A percentile compares a stretch with the other conserved stretches of the same genome.
These are phyloP conservation scores for Amniculicola lignicola DNA, from an alignment of 495 filamentous ascomycete species.

Conservation along the genomic window DNA sequence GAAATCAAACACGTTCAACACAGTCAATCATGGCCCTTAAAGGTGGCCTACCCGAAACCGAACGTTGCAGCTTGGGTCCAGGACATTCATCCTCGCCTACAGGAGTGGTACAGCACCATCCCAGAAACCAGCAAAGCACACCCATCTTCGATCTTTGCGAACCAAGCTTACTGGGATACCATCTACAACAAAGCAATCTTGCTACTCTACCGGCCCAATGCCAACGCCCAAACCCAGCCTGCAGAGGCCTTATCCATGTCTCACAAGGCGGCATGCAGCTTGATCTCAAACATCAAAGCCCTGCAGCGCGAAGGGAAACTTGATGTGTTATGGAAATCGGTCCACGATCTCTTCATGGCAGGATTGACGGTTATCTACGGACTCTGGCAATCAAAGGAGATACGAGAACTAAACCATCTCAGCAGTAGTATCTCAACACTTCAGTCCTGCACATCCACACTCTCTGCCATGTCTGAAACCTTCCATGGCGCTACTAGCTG, in stretches of 20 bases:
- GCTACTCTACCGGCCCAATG: slow-evolving; percentile 33
- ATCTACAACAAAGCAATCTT: slow-evolving; percentile 31
- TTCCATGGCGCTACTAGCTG: slow-evolving; percentile 34
- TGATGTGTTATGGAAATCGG: slow-evolving; percentile 32
- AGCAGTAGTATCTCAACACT: slow-evolving; percentile 26
- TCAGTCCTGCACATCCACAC: slow-evolving; percentile 32
- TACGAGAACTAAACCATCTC: slow-evolving; percentile 26
- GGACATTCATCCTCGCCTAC: slow-evolving; percentile 34
- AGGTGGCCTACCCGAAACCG: slow-evolving; percentile 31
- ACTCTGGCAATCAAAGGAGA: slow-evolving; percentile 33
- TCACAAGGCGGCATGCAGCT: slow-evolving; percentile 32
- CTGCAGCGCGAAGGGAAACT: slow-evolving; percentile 34
- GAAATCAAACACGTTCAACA: slow-evolving; percentile 35
- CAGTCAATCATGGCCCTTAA: slow-evolving; percentile 25
- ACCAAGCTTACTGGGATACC: slow-evolving; percentile 35
- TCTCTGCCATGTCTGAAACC: slow-evolving; percentile 32
- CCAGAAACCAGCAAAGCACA: slow-evolving; percentile 29
- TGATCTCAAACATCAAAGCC: slow-evolving; percentile 31
- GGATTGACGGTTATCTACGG: slow-evolving; percentile 33
- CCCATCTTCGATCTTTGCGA: slow-evolving; percentile 31
- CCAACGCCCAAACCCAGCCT: slow-evolving; percentile 23
- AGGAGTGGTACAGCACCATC: slow-evolving; percentile 31
- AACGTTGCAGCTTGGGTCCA: slow-evolving; percentile 32
- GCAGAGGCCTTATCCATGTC: slow-evolving; percentile 29
- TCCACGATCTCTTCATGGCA: slow-evolving; percentile 34